Evolutionary conservation across 306 rosid genomes (phyloP).

Genomic region (Rosa lucieae): DNA sequence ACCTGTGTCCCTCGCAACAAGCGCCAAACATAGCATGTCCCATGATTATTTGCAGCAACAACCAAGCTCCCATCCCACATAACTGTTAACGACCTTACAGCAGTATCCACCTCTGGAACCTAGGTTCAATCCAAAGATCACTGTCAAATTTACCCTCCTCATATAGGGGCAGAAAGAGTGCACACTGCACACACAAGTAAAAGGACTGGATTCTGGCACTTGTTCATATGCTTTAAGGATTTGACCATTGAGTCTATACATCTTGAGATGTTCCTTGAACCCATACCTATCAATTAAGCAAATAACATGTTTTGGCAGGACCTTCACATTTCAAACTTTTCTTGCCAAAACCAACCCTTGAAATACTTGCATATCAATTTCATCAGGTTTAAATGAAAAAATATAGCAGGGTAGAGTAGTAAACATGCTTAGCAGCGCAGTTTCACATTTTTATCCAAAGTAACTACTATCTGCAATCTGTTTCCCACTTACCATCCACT

Average conservation of each 20-base stretch:
- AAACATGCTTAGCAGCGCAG: background rate
- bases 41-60: constrained; percentile 97
- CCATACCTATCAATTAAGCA: background rate
- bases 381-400: background rate
- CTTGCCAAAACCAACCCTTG: background rate
- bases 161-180: background rate
- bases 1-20: constrained; percentile 94
- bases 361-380: background rate
- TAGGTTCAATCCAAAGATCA: constrained; percentile 36
- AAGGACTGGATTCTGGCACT: background rate
- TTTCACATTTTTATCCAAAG: background rate
- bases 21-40: constrained; percentile 99
- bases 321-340: background rate
- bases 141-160: constrained; percentile 13
- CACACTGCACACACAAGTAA: background rate
- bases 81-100: constrained; percentile 92
- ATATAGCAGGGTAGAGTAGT: background rate
- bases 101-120: constrained; percentile 99
- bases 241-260: background rate
- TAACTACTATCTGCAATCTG: background rate
- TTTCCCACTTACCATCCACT: background rate
- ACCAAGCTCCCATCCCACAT: constrained; percentile 99
- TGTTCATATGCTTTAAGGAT: background rate
- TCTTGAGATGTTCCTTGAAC: background rate
- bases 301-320: background rate